These are phyloP conservation scores for Paramecium biaurelia DNA, from an alignment of 73 alveolate genomes.

Conservation along the genomic window DNA sequence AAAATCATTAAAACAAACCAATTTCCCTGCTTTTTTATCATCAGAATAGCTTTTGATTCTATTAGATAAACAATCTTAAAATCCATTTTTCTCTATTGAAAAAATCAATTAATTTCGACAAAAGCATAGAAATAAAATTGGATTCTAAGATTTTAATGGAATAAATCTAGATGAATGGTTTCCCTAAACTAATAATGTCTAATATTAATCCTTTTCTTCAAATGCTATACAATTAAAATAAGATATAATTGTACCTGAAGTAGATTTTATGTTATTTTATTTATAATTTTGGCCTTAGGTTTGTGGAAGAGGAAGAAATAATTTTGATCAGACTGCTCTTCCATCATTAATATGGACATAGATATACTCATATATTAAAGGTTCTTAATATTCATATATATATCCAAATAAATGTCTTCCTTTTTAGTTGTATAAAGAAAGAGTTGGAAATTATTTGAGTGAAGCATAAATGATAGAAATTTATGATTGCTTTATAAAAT, in stretches of 20 bases:
- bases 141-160: slow-evolving; percentile 31
- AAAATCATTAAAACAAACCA: no score
- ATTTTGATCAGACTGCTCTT: neutral
- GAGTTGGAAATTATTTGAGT: slow-evolving; percentile 17
- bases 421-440: neutral
- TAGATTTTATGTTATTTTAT: slow-evolving; percentile 48
- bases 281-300: slow-evolving; percentile 48
- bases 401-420: slow-evolving; percentile 58
- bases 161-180: neutral
- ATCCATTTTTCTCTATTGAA: slow-evolving; percentile 82
- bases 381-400: slow-evolving; percentile 63
- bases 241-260: slow-evolving; percentile 14
- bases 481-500: slow-evolving; percentile 59
- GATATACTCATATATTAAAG: slow-evolving; percentile 82
- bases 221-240: neutral
- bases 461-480: neutral
- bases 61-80: slow-evolving; percentile 75
- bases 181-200: slow-evolving; percentile 27
- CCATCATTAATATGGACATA: slow-evolving; percentile 86
- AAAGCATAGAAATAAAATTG: slow-evolving; percentile 13
- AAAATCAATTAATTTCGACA: slow-evolving; percentile 63
- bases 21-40: slow-evolving; percentile 76
- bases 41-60: slow-evolving; percentile 74
- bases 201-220: neutral
- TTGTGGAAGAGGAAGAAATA: neutral